Conservation (phyloP, 352 stramenopile genomes). For the Blastocystis sp. region DNA sequence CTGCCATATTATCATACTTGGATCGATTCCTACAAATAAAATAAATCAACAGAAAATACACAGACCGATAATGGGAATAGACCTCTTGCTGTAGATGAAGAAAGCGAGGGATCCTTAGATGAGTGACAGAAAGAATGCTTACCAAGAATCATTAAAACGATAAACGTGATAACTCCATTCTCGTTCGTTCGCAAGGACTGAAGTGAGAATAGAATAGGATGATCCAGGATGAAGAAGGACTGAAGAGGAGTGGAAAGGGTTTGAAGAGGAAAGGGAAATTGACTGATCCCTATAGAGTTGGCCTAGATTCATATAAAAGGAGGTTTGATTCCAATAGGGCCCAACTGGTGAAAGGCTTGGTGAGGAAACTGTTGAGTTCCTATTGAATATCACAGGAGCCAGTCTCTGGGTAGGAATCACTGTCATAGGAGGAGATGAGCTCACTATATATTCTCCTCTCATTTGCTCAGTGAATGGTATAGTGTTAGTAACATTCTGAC, state of each 20-base stretch:
- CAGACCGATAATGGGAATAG: neutral
- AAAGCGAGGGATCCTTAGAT: neutral
- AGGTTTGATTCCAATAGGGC: neutral
- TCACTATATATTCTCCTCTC: too few species aligned
- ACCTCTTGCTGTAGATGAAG: neutral
- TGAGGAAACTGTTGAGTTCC: too few species aligned
- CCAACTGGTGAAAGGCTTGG: too few species aligned
- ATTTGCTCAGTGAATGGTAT: too few species aligned
- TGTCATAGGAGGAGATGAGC: too few species aligned
- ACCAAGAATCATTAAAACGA: neutral
- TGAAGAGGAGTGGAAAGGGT: neutral
- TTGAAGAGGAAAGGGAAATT: neutral
- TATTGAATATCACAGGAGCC: too few species aligned
- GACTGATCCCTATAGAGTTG: neutral
- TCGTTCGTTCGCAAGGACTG: neutral
- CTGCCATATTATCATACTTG: neutral
- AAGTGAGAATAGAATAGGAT: neutral
- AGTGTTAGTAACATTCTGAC: too few species aligned
- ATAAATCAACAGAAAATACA: neutral
- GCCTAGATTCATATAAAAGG: constrained; percentile 10
- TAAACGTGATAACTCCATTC: neutral
- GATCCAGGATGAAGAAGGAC: neutral
- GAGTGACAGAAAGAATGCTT: neutral
- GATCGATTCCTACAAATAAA: neutral
- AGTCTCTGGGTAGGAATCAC: too few species aligned